Percentiles rank a stretch among this genome's conserved stretches.
Evolutionary conservation across 2,329 filamentous ascomycete genomes (phyloP).

Genomic region (Colletotrichum viniferum): DNA sequence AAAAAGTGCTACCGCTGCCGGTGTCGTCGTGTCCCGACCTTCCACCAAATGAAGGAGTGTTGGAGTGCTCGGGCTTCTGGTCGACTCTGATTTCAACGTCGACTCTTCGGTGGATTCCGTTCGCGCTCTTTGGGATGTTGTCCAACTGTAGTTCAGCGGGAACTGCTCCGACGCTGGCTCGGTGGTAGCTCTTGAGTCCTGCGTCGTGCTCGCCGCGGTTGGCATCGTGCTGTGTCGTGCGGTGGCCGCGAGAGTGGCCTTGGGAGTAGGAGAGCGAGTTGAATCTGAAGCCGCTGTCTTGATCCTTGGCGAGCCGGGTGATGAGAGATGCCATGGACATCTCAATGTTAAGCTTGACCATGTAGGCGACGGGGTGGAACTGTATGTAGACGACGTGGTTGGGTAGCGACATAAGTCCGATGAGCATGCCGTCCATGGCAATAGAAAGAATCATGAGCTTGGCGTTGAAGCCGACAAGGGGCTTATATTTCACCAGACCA

Average conservation of each 20-base stretch:
- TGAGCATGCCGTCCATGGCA: conserved; percentile 48
- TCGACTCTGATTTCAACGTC: conserved; percentile 11
- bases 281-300: conserved; percentile 5
- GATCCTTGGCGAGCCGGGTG: conserved; percentile 30
- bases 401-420: conserved; percentile 36
- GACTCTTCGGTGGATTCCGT: background rate
- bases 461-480: conserved; percentile 53
- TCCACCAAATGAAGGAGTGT: background rate
- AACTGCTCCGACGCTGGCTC: background rate
- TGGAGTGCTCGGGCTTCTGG: background rate
- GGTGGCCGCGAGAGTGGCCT: background rate
- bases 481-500: conserved; percentile 54
- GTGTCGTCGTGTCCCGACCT: background rate
- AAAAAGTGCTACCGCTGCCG: background rate
- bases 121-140: background rate
- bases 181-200: conserved; percentile 1
- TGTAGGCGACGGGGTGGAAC: conserved; percentile 56
- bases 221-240: background rate
- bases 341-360: conserved; percentile 60
- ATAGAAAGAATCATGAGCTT: conserved; percentile 54
- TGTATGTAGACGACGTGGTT: conserved; percentile 48
- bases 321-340: conserved; percentile 59
- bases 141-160: background rate
- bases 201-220: background rate
- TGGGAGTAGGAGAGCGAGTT: conserved; percentile 15